Evolutionary conservation across 257 asterid species (phyloP).

Genomic region (Misopates orontium): DNA sequence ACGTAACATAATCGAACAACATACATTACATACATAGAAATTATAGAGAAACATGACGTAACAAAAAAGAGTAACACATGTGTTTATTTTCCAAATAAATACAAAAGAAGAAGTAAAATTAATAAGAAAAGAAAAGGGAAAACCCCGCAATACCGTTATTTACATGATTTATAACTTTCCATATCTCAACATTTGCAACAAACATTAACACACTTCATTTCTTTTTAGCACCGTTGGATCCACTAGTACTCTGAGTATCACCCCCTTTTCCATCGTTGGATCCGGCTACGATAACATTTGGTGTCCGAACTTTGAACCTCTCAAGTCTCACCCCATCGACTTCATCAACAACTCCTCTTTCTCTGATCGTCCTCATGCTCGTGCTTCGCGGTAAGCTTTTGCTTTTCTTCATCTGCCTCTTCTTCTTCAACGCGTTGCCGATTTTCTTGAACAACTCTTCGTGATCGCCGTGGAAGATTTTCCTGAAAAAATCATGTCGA

Average conservation of each 20-base stretch:
- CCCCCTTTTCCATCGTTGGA: slow-evolving; percentile 21
- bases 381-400: slow-evolving; percentile 45
- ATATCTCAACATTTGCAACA: no score
- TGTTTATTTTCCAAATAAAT: no score
- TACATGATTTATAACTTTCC: no score
- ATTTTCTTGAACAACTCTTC: slow-evolving; percentile 46
- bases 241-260: background rate
- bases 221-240: slow-evolving; percentile 6
- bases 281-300: slow-evolving; percentile 34
- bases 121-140: no score
- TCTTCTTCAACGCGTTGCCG: slow-evolving; percentile 26
- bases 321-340: slow-evolving; percentile 30
- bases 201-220: no score
- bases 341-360: slow-evolving; percentile 28
- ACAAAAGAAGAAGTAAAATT: no score
- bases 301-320: slow-evolving; percentile 48
- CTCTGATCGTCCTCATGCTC: slow-evolving; percentile 37
- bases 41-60: no score
- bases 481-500: slow-evolving; percentile 40
- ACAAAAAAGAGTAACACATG: no score
- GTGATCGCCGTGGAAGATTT: slow-evolving; percentile 35
- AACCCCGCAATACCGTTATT: no score
- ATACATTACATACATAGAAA: no score
- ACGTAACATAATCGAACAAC: no score
- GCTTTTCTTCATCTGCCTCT: slow-evolving; percentile 29